These are phyloP conservation scores for Aphanomyces euteiches DNA, from an alignment of 352 stramenopile species.

Conservation along the genomic window DNA sequence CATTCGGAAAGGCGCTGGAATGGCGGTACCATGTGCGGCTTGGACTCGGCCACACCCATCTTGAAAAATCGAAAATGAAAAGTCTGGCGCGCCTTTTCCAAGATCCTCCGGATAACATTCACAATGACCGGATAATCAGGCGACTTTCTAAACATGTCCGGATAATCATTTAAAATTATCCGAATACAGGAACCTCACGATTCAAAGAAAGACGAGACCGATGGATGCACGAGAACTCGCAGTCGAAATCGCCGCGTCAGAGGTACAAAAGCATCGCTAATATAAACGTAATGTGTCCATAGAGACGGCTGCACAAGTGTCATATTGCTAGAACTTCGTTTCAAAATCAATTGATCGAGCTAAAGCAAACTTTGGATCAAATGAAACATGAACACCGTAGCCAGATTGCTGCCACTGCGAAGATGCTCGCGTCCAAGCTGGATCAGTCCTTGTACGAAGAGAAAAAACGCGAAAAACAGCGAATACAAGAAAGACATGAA, in stretches of 20 bases:
- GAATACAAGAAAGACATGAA: not conserved
- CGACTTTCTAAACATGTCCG: not conserved
- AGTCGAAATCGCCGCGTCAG: not conserved
- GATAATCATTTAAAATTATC: not conserved
- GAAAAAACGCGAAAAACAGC: not conserved
- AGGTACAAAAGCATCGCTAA: not conserved
- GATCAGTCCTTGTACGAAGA: not conserved
- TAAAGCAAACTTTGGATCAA: not conserved
- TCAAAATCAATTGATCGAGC: not conserved
- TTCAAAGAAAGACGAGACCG: not conserved
- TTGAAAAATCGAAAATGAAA: not conserved
- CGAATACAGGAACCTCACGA: not conserved
- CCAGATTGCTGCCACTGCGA: not conserved
- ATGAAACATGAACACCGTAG: not conserved
- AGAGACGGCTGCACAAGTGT: not conserved
- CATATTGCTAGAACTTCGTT: not conserved
- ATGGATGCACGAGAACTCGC: not conserved
- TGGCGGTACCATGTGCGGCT: constrained; percentile 39
- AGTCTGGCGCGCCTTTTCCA: not conserved
- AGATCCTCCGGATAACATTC: not conserved
- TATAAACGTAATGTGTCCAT: not conserved
- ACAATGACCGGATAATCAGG: too few relatives aligned
- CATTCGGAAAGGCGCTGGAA: constrained; percentile 59
- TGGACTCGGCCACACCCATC: constrained; percentile 54
- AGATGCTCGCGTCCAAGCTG: not conserved